phyloP scores from a whole-genome alignment of 1,139 yeast species.

The Sugiyamaella castrensis region DNA sequence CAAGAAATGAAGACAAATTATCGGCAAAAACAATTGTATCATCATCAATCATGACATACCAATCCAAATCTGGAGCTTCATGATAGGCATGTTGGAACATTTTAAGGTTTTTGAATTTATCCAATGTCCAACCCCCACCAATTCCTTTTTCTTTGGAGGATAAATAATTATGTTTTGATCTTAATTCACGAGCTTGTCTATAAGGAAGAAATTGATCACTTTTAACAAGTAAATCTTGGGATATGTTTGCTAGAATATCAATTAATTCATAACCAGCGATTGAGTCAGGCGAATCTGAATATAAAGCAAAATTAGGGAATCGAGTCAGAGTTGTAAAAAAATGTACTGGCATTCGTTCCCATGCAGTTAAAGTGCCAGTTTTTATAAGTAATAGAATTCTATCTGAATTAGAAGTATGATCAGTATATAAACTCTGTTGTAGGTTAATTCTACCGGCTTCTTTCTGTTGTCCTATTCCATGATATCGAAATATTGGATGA shows the following conservation, averaged over 20 bases:
- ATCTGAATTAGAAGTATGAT: slow-evolving; percentile 26
- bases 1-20: slow-evolving; percentile 28
- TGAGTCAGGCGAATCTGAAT: slow-evolving; percentile 35
- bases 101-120: slow-evolving; percentile 38
- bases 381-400: slow-evolving; percentile 35
- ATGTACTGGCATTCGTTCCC: slow-evolving; percentile 40
- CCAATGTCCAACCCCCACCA: slow-evolving; percentile 34
- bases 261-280: slow-evolving; percentile 36
- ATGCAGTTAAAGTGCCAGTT: slow-evolving; percentile 37
- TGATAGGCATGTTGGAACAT: slow-evolving; percentile 37
- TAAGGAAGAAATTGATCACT: slow-evolving; percentile 30
- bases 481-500: slow-evolving; percentile 11
- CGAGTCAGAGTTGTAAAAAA: slow-evolving; percentile 35
- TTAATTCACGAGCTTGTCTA: slow-evolving; percentile 26
- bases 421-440: slow-evolving; percentile 26
- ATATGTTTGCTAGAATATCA: slow-evolving; percentile 33
- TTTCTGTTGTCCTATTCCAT: neutral
- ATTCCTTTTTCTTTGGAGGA: slow-evolving; percentile 1
- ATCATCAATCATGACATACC: slow-evolving; percentile 40
- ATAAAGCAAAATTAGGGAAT: slow-evolving; percentile 35
- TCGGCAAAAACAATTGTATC: slow-evolving; percentile 35
- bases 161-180: slow-evolving; percentile 21
- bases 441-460: slow-evolving; percentile 12
- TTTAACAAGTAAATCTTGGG: slow-evolving; percentile 23
- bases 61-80: slow-evolving; percentile 27